Conservation (phyloP, 306 rosid species). For the Vicia faba region DNA sequence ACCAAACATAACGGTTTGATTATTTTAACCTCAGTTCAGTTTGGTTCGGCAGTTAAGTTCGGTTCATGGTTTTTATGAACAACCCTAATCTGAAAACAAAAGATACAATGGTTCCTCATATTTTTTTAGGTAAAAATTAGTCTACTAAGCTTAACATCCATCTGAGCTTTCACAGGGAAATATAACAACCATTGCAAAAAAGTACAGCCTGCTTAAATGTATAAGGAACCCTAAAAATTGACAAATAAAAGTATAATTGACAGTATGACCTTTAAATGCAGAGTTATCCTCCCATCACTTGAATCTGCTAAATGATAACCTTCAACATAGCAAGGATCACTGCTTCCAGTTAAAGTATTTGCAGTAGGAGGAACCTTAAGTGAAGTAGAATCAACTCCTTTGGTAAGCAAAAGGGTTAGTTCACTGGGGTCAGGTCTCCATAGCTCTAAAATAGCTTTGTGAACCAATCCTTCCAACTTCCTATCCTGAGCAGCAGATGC, state of each 20-base stretch:
- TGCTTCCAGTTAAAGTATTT: constrained; percentile 91
- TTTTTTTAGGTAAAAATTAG: constrained; percentile 15
- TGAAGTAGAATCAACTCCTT: constrained; percentile 85
- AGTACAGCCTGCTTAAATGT: constrained; percentile 27
- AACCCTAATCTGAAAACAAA: constrained; percentile 22
- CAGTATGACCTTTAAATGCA: constrained; percentile 83
- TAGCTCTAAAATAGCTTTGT: constrained; percentile 96
- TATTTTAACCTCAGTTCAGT: too few relatives aligned
- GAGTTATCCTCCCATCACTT: constrained; percentile 84
- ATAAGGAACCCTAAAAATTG: constrained; percentile 5
- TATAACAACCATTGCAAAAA: constrained; percentile 6
- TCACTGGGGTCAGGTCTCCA: constrained; percentile 99
- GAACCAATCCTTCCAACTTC: constrained; percentile 96
- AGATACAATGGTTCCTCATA: constrained; percentile 19
- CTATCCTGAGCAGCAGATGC: constrained; percentile 98
- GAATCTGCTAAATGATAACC: constrained; percentile 96
- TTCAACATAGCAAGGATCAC: constrained; percentile 98
- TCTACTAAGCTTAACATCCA: constrained; percentile 7
- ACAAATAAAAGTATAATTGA: constrained; percentile 10
- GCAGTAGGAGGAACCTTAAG: constrained; percentile 98
- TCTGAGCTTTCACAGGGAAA: background rate
- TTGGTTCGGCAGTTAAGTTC: too few relatives aligned
- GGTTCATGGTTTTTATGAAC: too few relatives aligned
- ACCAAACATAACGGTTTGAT: too few relatives aligned
- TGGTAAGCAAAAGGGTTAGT: constrained; percentile 81